Percentiles rank a stretch among this genome's conserved stretches.
Conservation (phyloP, 108 stramenopile species). For the Aureococcus anophagefferens region DNA sequence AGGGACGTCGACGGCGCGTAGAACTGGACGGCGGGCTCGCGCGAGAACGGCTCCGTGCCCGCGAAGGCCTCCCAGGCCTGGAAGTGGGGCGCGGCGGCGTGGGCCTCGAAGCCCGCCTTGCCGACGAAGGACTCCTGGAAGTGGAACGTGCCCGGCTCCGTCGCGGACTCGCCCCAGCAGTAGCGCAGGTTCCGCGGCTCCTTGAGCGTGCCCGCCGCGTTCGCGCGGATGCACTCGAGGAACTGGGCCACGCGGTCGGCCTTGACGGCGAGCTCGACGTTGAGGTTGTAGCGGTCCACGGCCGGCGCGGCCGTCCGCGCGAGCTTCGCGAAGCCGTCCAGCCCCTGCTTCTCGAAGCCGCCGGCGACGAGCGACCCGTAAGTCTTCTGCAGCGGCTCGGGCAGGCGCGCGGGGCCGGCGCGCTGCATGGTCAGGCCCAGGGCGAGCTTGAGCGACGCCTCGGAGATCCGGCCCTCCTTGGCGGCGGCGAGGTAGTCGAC, state of each 20-base stretch:
- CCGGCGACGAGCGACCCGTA: not conserved
- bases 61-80: slow-evolving; percentile 29
- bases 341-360: not conserved
- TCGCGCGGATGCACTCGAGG: slow-evolving; percentile 26
- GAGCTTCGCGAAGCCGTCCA: not conserved
- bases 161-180: slow-evolving; percentile 27
- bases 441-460: not conserved
- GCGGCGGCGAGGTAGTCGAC: not conserved
- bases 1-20: not conserved
- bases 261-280: slow-evolving; percentile 21
- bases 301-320: not conserved
- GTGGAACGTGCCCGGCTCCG: slow-evolving; percentile 29
- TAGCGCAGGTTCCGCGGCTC: slow-evolving; percentile 40
- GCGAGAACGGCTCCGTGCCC: slow-evolving; percentile 7
- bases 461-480: not conserved
- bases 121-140: slow-evolving; percentile 38
- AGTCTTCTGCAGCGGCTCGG: not conserved
- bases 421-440: not conserved
- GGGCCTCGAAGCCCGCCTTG: slow-evolving; percentile 20
- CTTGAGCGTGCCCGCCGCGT: slow-evolving; percentile 26
- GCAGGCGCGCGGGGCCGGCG: not conserved
- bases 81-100: slow-evolving; percentile 30
- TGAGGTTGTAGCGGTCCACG: slow-evolving; percentile 24
- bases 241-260: slow-evolving; percentile 28
- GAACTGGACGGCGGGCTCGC: not conserved